Evolutionary conservation across 805 yeast genomes (phyloP).

Genomic region (Kuraishia floccosa): DNA sequence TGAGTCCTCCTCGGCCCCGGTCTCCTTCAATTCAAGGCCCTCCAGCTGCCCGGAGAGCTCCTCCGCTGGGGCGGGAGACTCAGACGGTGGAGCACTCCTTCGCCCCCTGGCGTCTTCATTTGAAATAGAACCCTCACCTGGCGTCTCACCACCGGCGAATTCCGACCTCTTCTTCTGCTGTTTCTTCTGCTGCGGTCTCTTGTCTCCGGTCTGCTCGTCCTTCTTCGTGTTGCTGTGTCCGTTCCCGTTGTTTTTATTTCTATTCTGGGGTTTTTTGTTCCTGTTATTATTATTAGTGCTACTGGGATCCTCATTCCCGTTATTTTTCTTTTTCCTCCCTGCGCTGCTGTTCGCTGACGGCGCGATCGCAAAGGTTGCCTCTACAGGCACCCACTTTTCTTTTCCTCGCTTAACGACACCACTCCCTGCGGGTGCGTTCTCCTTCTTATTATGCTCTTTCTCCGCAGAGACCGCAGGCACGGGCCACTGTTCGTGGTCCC

Average conservation of each 20-base stretch:
- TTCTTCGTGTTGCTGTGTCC: not conserved
- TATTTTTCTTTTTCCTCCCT: not conserved
- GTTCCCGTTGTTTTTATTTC: not conserved
- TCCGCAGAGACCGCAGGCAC: not conserved
- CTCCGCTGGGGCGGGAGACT: too few relatives aligned
- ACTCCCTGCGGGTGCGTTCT: not conserved
- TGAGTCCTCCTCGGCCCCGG: too few relatives aligned
- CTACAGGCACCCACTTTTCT: slow-evolving; percentile 67
- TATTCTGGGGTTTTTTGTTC: not conserved
- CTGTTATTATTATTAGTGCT: slow-evolving; percentile 1
- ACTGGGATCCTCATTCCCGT: too few relatives aligned
- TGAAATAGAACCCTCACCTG: too few relatives aligned
- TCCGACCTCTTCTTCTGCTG: too few relatives aligned
- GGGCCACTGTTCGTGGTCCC: slow-evolving; percentile 1
- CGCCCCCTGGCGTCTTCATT: too few relatives aligned
- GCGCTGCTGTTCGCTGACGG: slow-evolving; percentile 9
- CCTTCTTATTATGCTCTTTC: not conserved
- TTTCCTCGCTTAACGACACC: slow-evolving; percentile 24
- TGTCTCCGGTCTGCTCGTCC: not conserved
- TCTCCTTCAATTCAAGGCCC: too few relatives aligned
- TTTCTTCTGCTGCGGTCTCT: too few relatives aligned
- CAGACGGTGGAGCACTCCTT: too few relatives aligned
- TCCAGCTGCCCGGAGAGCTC: too few relatives aligned
- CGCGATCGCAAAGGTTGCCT: slow-evolving; percentile 39
- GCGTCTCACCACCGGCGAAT: too few relatives aligned